Evolutionary conservation across 2,329 filamentous ascomycete species (phyloP), one percentile per base, ranked within the genome.

Genomic region (Cyphellophora attinorum): DNA sequence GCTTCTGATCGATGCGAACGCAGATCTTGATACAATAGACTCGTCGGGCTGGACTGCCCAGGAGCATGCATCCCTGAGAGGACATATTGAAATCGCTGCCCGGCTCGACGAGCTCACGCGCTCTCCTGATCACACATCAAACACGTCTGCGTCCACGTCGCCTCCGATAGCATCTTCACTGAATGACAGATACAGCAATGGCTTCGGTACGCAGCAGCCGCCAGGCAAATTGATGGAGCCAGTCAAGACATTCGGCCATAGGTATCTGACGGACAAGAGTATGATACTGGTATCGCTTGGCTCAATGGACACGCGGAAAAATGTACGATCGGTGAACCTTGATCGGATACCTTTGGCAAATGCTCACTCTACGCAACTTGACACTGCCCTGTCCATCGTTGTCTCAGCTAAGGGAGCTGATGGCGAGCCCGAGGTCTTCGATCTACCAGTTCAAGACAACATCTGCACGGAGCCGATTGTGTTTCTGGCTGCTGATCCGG

Each of bases 161-260:
- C 52, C 54, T 6, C 52, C 59, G 4, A 48, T 52, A 11, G 51
- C 53, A 4, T 51, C 54, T 5, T 62, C 61, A 11, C 47, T 67
- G n/a, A 49, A 52, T 6, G 61, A 66, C 37, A 57, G 64, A 25
- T 59, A 56, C 30, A 61, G 62, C 3, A 62, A 53, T 21, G 41
- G 42, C 4, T 45, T 48, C 6, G 46, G 58, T 39, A 45, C 41
- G 16, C 46, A 48, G 8, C 51, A 46, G 19, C 43, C 51, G 5
- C 36, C 56, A 13, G 57, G 67, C 5, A 68, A 76, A 33, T 61
- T 70, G 5, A 65, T 78, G 2, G 85, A 95, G 44, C 81, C 88
- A 4, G 74, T 96, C 45, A 96, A 96, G 60, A 84, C 85, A 1
- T 98, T 96, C 58, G 91, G 91, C 37, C 91, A 98, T 65, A 78